phyloP scores from a whole-genome alignment of 2,329 filamentous ascomycete species.

The Trichoderma asperellum region DNA sequence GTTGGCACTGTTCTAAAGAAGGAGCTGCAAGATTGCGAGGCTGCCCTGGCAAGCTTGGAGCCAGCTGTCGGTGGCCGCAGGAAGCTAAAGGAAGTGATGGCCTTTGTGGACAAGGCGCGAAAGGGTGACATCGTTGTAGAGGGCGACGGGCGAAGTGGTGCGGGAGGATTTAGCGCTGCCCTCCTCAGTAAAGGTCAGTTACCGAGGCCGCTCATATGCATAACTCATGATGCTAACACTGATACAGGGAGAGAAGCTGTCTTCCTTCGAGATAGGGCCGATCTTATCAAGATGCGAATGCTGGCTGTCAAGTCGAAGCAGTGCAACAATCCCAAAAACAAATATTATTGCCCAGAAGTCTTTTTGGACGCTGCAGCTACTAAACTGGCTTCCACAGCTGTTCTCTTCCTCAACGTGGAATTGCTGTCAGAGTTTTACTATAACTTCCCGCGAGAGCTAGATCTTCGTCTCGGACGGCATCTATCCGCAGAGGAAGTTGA shows the following conservation, averaged over 20 bases:
- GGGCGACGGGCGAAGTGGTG: constrained; percentile 79
- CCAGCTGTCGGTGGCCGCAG: constrained; percentile 75
- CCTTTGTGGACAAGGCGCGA: constrained; percentile 86
- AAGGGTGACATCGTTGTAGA: constrained; percentile 85
- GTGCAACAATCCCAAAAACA: constrained; percentile 81
- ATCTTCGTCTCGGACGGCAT: constrained; percentile 80
- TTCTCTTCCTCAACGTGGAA: constrained; percentile 97
- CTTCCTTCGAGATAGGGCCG: constrained; percentile 89
- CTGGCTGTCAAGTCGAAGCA: constrained; percentile 88
- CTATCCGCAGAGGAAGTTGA: constrained; percentile 81
- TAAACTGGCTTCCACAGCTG: constrained; percentile 91
- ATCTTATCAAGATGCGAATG: constrained; percentile 88
- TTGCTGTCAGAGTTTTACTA: constrained; percentile 97
- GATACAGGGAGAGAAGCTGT: constrained; percentile 80
- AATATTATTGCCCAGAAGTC: constrained; percentile 95
- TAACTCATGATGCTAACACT: constrained; percentile 35
- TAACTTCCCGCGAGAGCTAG: constrained; percentile 91
- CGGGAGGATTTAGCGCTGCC: constrained; percentile 89
- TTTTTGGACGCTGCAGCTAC: constrained; percentile 97
- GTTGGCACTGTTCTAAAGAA: constrained; percentile 80
- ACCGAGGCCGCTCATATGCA: neutral
- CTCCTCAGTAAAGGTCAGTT: constrained; percentile 77
- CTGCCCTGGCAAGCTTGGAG: constrained; percentile 76
- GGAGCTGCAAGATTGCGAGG: constrained; percentile 83
- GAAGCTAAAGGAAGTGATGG: constrained; percentile 87